A percentile compares a stretch with the other conserved stretches of the same genome.
These are phyloP conservation scores for Mycena sanguinolenta DNA, from an alignment of 768 basidiomycete genomes.

Conservation along the genomic window DNA sequence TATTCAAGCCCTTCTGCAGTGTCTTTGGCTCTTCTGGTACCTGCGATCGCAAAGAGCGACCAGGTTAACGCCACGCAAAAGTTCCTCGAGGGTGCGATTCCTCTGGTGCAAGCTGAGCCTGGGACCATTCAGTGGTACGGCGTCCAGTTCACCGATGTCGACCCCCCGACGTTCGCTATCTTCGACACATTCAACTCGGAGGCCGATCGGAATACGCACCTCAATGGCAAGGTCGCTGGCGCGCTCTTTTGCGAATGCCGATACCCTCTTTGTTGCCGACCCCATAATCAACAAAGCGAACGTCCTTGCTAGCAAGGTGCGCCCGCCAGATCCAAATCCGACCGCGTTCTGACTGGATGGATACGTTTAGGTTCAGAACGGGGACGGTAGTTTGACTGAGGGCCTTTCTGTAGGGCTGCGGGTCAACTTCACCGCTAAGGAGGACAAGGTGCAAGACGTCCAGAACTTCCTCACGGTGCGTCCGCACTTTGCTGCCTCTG, in stretches of 20 bases:
- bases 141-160: slow-evolving; percentile 43
- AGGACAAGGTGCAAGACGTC: slow-evolving; percentile 5
- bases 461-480: background rate
- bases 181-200: slow-evolving; percentile 55
- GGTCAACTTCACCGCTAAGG: slow-evolving; percentile 42
- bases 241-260: slow-evolving; percentile 48
- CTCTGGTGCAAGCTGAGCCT: slow-evolving; percentile 49
- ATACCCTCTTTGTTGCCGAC: slow-evolving; percentile 42
- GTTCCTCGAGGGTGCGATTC: slow-evolving; percentile 35
- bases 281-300: slow-evolving; percentile 42
- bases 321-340: background rate
- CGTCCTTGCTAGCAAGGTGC: background rate
- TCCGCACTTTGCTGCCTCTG: background rate
- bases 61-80: background rate
- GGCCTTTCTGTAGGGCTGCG: slow-evolving; percentile 44
- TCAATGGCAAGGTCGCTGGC: slow-evolving; percentile 43
- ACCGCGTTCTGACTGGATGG: background rate
- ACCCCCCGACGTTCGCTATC: slow-evolving; percentile 47
- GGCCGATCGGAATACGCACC: slow-evolving; percentile 39
- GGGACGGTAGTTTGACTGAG: background rate
- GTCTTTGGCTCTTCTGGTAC: background rate
- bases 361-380: background rate
- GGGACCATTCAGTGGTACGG: slow-evolving; percentile 56
- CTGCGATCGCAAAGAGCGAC: background rate
- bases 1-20: background rate